Base-by-base conservation (phyloP, 768 basidiomycete species). In the Amanita rubescens region DNA sequence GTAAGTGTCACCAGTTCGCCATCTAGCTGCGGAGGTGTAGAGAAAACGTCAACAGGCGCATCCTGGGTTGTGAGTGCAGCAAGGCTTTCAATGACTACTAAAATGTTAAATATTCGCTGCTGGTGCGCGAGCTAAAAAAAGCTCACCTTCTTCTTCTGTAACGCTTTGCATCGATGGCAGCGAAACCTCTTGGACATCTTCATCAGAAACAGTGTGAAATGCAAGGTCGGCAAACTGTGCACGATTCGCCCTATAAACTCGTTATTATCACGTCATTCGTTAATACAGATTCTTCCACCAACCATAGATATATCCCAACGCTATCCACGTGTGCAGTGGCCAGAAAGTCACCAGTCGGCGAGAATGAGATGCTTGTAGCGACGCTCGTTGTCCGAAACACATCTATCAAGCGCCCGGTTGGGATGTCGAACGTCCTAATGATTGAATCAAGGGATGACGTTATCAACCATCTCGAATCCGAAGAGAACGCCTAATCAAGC, bases 271-370 rank as follows among this genome's bases (percentile, higher is more conserved):
- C 56, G 43, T 25, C 42, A 3, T 9, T n/a, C 27, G 12, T 17
- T n/a, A n/a, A 17, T 22, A 11, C 22, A 15, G 22, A 17, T 39
- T 7, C 42, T 32, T 19, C 2, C 5, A 51, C 78, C 52, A 55
- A 87, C 93, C 96, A 99, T n/a, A 99, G 78, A 67, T 87, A 94
- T 2, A 99, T 79, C 10, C 94, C 96, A 50, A 97, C 86, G 55
- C 85, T 93, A 60, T 96, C 94, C 5, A 96, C 84, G 65, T 99
- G 96, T 0, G 91, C 77, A 9, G 94, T 94, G 1, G 96, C 96
- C 57, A 99, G 70, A 72, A 99, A 98, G 67, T 98, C 96, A 52
- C 89, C 88, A 0, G 92, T 87, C 0, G 96, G 96, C 2, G 94
- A 97, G 67, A 99, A 95, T 1, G 91, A 78, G 17, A 99, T 70